Evolutionary conservation across 371 early-diverging fungal species (phyloP).

Genomic region (Chytridium lagenaria): DNA sequence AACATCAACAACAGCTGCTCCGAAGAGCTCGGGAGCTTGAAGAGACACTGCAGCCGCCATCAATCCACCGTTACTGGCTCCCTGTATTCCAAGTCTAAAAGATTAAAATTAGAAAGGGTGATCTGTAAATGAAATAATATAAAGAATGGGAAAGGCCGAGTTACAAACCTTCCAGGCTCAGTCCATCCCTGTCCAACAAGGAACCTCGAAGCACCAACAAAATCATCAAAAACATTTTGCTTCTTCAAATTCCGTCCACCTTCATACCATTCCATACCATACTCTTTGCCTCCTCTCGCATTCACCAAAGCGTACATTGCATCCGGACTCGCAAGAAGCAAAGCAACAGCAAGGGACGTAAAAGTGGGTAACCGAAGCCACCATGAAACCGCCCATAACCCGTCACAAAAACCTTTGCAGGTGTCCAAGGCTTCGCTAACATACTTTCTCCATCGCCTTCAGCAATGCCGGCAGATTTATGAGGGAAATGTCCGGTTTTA

Average conservation of each 20-base stretch:
- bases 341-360: conserved; percentile 28
- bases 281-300: conserved; percentile 41
- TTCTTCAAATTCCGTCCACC: conserved; percentile 31
- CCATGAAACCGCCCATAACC: conserved; percentile 36
- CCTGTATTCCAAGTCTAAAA: conserved; percentile 28
- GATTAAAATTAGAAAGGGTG: no score
- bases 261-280: conserved; percentile 37
- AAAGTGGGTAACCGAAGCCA: conserved; percentile 28
- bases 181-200: conserved; percentile 32
- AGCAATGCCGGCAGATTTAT: background rate
- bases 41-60: conserved; percentile 33
- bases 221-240: conserved; percentile 40
- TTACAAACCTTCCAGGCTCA: no score
- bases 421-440: background rate
- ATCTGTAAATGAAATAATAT: no score
- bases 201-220: conserved; percentile 28
- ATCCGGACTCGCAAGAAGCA: conserved; percentile 12
- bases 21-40: conserved; percentile 23
- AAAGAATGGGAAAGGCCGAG: no score
- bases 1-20: conserved; percentile 33
- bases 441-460: background rate
- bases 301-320: conserved; percentile 29
- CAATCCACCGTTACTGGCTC: conserved; percentile 40
- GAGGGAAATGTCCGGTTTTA: no score
- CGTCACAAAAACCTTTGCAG: conserved; percentile 25